Conservation (phyloP, 352 stramenopile genomes). For the Globisporangium takayamanum region DNA sequence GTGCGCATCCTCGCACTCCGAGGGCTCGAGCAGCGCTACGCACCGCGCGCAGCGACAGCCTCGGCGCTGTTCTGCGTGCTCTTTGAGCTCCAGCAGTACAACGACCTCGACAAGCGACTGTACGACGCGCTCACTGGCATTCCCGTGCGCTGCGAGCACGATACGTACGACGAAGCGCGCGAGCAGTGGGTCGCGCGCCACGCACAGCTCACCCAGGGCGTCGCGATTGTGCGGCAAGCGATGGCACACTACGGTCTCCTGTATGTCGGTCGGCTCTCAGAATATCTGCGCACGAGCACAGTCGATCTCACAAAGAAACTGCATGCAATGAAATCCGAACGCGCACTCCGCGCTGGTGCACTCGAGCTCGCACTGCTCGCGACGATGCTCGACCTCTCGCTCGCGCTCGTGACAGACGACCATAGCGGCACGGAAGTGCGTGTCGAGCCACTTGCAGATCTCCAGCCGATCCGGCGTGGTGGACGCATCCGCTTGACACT, state of each 20-base stretch:
- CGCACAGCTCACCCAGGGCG: conserved; percentile 28
- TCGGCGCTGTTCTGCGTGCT: conserved; percentile 64
- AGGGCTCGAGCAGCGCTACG: conserved; percentile 40
- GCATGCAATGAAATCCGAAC: conserved; percentile 63
- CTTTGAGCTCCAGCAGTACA: conserved; percentile 56
- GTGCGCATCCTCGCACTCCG: conserved; percentile 48
- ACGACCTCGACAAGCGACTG: conserved; percentile 64
- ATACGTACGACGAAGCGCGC: not conserved
- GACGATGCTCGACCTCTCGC: conserved; percentile 70
- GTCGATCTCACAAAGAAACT: conserved; percentile 77
- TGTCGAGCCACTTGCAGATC: conserved; percentile 43
- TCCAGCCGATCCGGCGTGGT: conserved; percentile 48
- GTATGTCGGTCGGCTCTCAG: conserved; percentile 44
- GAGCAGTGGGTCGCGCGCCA: not conserved
- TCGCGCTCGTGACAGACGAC: conserved; percentile 77
- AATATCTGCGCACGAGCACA: conserved; percentile 39
- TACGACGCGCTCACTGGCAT: conserved; percentile 49
- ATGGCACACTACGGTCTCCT: conserved; percentile 68
- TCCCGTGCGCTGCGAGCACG: conserved; percentile 13
- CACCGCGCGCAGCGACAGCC: conserved; percentile 25
- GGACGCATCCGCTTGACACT: conserved; percentile 48
- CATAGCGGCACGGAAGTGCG: conserved; percentile 58
- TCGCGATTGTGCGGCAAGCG: conserved; percentile 53
- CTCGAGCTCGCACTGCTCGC: conserved; percentile 65
- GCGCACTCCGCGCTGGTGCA: conserved; percentile 48